Base-by-base conservation (phyloP, 2,329 filamentous ascomycete species). In the Penicillium oxalicum region DNA sequence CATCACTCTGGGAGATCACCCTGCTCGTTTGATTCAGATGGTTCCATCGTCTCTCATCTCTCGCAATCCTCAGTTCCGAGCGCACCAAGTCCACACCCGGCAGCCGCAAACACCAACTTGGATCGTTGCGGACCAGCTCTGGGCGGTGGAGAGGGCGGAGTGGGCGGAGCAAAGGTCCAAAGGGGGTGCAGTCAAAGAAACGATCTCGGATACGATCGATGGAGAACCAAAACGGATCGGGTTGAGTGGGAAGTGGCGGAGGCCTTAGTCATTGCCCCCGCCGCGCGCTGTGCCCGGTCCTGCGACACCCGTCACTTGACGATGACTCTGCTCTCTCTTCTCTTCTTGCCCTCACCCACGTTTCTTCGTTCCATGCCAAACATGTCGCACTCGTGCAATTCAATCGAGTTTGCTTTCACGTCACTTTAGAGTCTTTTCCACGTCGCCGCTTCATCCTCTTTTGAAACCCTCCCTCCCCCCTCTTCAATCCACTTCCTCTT, bases 231-330 rank as follows among this genome's bases (percentile, higher is more conserved):
- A 18, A 18, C 18, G 18, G 18, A 18, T 18, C 18, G 18, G 18
- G 18, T 18, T 18, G 18, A 18, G 18, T 18, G 18, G 18, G 18
- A 18, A 18, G 57, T 58, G 58, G 58, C 58, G 57, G 52, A 54
- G 40, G 26, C 50, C 50, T 59, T 58, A 58, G 57, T 59, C 56
- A 59, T 59, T 18, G 18, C 45, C 47, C 48, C 50, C 55, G 47
- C 49, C 36, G 24, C 39, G 24, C 39, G 38, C 29, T 32, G 8
- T 8, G 29, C 29, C 29, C 8, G 44, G 47, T 46, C 43, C 48
- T 47, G 47, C 29, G 40, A 43, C 29, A 29, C 39, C 56, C 53
- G 50, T 57, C 51, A 46, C 51, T 50, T 52, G 34, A 33, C 35
- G 26, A 44, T 40, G 35, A 45, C 48, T 45, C 50, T 43, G 36